Conservation (phyloP, 441 rosid genomes). For the Populus hybrid region DNA sequence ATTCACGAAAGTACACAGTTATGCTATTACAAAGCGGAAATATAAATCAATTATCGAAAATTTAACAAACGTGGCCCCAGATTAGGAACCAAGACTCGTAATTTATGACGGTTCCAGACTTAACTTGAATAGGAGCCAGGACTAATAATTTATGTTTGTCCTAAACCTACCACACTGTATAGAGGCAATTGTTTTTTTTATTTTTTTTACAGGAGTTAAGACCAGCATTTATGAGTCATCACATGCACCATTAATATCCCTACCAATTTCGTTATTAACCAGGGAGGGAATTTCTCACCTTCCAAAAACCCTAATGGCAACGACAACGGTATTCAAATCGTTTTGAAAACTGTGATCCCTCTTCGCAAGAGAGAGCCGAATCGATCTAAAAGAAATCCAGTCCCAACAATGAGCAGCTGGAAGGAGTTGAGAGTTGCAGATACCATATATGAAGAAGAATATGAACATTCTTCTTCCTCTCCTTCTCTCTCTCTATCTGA, state of each 20-base stretch:
- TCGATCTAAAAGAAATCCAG: slow-evolving; percentile 4
- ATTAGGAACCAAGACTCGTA: no score
- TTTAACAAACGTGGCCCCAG: no score
- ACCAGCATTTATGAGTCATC: slow-evolving; percentile 52
- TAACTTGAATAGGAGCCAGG: no score
- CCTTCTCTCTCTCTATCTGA: slow-evolving; percentile 35
- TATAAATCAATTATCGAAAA: no score
- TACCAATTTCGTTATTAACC: slow-evolving; percentile 13
- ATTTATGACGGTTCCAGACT: no score
- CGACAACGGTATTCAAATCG: not conserved
- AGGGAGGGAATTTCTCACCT: slow-evolving; percentile 13
- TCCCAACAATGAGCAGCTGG: slow-evolving; percentile 45
- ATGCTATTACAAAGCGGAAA: not conserved
- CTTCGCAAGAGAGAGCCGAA: not conserved
- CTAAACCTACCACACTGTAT: no score
- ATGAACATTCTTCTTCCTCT: slow-evolving; percentile 34
- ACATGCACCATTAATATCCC: slow-evolving; percentile 51
- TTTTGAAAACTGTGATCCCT: not conserved
- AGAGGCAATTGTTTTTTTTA: no score
- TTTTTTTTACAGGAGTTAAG: slow-evolving; percentile 7
- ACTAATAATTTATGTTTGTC: no score
- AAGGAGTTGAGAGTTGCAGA: slow-evolving; percentile 59
- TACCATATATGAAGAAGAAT: slow-evolving; percentile 83
- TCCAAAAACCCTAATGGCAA: slow-evolving; percentile 19
- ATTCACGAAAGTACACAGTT: not conserved